Evolutionary conservation across 202 grass and related monocot genomes (phyloP), one percentile per base, ranked within the genome.

Genomic region (Carex arenaria): DNA sequence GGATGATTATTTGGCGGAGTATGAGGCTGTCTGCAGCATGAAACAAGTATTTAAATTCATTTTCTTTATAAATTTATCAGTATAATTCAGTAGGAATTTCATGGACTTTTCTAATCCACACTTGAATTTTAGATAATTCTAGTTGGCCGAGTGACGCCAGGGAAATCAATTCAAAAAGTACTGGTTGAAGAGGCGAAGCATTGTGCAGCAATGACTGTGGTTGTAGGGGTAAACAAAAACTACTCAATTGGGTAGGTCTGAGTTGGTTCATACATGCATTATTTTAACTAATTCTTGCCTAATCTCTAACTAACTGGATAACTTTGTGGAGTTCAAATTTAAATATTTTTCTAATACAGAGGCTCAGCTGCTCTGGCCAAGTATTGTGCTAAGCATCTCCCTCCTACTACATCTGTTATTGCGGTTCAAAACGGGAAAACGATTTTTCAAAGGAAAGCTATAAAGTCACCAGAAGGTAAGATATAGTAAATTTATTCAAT

Each of bases 361-460:
- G 83, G 93, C 23, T 87, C 91, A 74, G 85, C 88, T 66, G 88
- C 80, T 83, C 60, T 99, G 17, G 91, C 96, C 14, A 96, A 96
- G 85, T 99, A 96, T 85, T 96, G 91, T 57, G 89, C 91, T 78
- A 92, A 87, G 91, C 93, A 96, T 81, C 90, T 99, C 11, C 96
- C 96, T 84, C 18, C 81, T 85, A 96, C 88, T 64, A 94, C 91
- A 83, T 84, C 83, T 65, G 61, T 99, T 75, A 78, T 99, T 60
- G 87, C 89, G 81, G 87, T 99, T 88, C 88, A 96, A 42, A 85
- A 93, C 85, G 91, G 91, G 74, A 99, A 92, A 86, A 86, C 79
- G 31, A 74, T 91, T 62, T 96, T 99, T 84, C 82, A 92, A 62
- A 88, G 88, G 65, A 88, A 90, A 67, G 83, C 89, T 26, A 69